Base-by-base conservation (phyloP, 1,284 basidiomycete species). In the Golubevia sp. region DNA sequence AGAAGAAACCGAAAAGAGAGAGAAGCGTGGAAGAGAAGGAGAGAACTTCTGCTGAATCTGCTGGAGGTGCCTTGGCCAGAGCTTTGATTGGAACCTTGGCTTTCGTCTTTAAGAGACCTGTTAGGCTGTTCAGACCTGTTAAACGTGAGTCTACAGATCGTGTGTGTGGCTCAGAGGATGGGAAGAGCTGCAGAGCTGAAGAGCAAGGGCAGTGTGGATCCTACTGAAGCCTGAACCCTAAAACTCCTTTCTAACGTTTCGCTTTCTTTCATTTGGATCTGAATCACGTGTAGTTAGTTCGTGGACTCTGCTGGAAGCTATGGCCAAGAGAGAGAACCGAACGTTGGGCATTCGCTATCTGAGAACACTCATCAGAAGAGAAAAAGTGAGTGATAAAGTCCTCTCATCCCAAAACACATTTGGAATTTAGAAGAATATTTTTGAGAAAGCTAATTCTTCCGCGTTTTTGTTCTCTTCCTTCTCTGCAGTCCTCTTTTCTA, bases 31-130 rank as follows among this genome's bases (percentile, higher is more conserved):
- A n/a, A n/a, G n/a, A n/a, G n/a, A n/a, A n/a, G n/a, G n/a, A n/a
- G n/a, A n/a, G n/a, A n/a, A n/a, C n/a, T n/a, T n/a, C n/a, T n/a
- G n/a, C n/a, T n/a, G n/a, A n/a, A n/a, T n/a, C n/a, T n/a, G n/a
- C n/a, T n/a, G n/a, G n/a, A n/a, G n/a, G n/a, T n/a, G n/a, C n/a
- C n/a, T n/a, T n/a, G n/a, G n/a, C n/a, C n/a, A 30, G 84, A 1
- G 73, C 84, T 0, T 52, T 84, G 1, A 65, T 84, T 5, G 81
- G 82, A 24, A 77, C 82, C 21, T 68, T 85, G 1, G 84, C 84
- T 1, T 83, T 85, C 68, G 68, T 85, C 55, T 85, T 85, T 71
- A 79, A 84, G 51, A 67, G 82, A 8, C 84, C 84, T 1, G 73
- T 85, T 13, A 67, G 84, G 0, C 72, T 85, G 13, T 85, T 85